Conservation (phyloP, 371 early-diverging fungal genomes). For the Smittium culicis region DNA sequence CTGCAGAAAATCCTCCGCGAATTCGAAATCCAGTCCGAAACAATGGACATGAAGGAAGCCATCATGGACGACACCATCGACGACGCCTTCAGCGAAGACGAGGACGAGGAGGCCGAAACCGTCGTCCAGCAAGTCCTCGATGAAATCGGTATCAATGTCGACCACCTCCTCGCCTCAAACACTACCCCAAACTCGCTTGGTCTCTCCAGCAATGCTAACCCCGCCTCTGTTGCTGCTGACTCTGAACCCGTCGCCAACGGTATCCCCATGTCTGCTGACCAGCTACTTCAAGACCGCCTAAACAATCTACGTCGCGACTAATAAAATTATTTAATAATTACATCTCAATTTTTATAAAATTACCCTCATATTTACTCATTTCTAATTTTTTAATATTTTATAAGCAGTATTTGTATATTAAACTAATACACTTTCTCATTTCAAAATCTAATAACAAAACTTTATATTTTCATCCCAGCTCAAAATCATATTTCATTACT, state of each 20-base stretch:
- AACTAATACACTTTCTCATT: not conserved
- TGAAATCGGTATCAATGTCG: slow-evolving; percentile 70
- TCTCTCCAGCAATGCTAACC: not conserved
- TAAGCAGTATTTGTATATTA: not conserved
- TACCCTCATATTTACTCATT: too few relatives aligned
- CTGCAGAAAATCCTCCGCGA: slow-evolving; percentile 94
- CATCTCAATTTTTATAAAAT: too few relatives aligned
- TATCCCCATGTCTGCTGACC: not conserved
- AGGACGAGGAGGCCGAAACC: slow-evolving; percentile 76
- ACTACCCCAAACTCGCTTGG: not conserved
- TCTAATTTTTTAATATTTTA: too few relatives aligned
- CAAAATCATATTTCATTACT: too few relatives aligned
- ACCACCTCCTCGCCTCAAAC: slow-evolving; percentile 4
- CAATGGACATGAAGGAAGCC: slow-evolving; percentile 98
- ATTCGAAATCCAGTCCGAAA: slow-evolving; percentile 82
- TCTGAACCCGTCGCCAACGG: not conserved
- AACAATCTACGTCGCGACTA: not conserved
- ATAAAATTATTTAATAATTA: too few relatives aligned
- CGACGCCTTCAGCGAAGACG: slow-evolving; percentile 84
- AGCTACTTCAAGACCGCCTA: not conserved
- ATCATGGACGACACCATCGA: slow-evolving; percentile 96
- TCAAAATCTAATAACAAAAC: too few relatives aligned
- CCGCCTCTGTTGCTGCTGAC: not conserved
- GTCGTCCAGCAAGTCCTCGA: slow-evolving; percentile 88
- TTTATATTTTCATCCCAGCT: too few relatives aligned